Evolutionary conservation across 2,329 filamentous ascomycete genomes (phyloP).

Genomic region (Penicillium thymicola): DNA sequence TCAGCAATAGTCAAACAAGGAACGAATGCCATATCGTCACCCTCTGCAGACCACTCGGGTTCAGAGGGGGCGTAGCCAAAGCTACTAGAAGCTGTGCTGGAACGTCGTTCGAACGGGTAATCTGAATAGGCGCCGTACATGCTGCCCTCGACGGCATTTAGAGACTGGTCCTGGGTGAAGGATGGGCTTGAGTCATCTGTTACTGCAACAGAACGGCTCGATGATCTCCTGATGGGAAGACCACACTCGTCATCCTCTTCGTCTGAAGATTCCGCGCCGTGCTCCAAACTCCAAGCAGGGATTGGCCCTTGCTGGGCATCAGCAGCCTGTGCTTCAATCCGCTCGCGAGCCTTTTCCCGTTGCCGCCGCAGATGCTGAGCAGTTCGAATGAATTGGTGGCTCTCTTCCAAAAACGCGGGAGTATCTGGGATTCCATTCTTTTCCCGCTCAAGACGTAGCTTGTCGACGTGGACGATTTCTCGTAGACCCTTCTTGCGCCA

Average conservation of each 20-base stretch:
- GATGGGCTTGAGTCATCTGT: slow-evolving; percentile 54
- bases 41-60: slow-evolving; percentile 46
- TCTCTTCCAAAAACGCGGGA: slow-evolving; percentile 44
- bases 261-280: slow-evolving; percentile 59
- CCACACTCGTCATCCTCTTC: slow-evolving; percentile 43
- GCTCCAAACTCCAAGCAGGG: slow-evolving; percentile 80
- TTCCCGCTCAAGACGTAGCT: slow-evolving; percentile 67
- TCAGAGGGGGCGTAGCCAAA: slow-evolving; percentile 45
- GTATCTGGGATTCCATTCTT: slow-evolving; percentile 79
- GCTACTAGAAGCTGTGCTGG: slow-evolving; percentile 73
- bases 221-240: slow-evolving; percentile 31
- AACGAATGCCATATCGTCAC: slow-evolving; percentile 88
- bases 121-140: slow-evolving; percentile 73
- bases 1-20: slow-evolving; percentile 86
- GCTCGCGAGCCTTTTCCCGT: slow-evolving; percentile 57
- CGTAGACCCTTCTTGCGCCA: slow-evolving; percentile 88
- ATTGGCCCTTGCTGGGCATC: slow-evolving; percentile 51
- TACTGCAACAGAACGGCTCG: slow-evolving; percentile 34
- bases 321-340: slow-evolving; percentile 58
- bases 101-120: slow-evolving; percentile 63
- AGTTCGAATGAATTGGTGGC: slow-evolving; percentile 40
- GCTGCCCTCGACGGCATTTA: slow-evolving; percentile 67
- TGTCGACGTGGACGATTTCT: slow-evolving; percentile 79
- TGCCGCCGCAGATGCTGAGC: slow-evolving; percentile 41
- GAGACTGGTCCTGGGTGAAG: slow-evolving; percentile 35